Evolutionary conservation across 2,329 filamentous ascomycete species (phyloP).

Genomic region (Colletotrichum endophyticum): DNA sequence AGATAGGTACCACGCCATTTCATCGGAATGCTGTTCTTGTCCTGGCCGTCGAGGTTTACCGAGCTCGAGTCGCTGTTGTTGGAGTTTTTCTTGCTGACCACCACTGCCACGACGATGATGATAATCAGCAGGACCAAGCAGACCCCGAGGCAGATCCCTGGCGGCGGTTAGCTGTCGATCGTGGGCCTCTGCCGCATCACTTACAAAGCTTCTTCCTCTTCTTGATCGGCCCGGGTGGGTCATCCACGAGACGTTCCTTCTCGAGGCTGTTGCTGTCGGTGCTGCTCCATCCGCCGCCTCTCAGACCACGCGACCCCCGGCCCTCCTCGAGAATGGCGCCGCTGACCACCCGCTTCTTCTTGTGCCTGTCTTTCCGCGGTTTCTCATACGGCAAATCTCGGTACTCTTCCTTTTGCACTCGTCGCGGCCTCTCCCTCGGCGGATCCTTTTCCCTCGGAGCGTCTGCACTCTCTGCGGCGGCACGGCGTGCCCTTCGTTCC

Average conservation of each 20-base stretch:
- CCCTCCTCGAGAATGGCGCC: conserved; percentile 75
- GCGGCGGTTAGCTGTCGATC: conserved; percentile 26
- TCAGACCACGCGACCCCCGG: conserved; percentile 41
- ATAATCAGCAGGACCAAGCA: conserved; percentile 65
- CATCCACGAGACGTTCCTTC: conserved; percentile 53
- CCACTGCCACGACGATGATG: conserved; percentile 70
- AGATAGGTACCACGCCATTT: conserved; percentile 76
- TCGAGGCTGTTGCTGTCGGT: conserved; percentile 49
- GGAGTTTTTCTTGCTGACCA: conserved; percentile 66
- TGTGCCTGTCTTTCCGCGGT: conserved; percentile 42
- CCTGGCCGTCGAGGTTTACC: conserved; percentile 52
- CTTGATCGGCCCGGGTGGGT: conserved; percentile 46
- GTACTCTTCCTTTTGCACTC: conserved; percentile 27
- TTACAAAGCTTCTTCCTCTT: conserved; percentile 67
- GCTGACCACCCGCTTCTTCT: conserved; percentile 70
- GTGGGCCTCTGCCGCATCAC: conserved; percentile 34
- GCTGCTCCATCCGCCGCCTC: conserved; percentile 52
- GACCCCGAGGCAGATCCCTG: conserved; percentile 62
- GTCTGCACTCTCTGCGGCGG: not conserved
- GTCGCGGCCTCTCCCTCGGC: not conserved
- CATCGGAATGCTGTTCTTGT: conserved; percentile 63
- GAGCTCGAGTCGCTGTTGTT: conserved; percentile 31
- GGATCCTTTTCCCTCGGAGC: not conserved
- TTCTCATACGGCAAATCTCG: conserved; percentile 31
- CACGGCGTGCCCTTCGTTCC: conserved; percentile 22